Evolutionary conservation across 1,284 basidiomycete species (phyloP).

Genomic region (Fistulinella staudtii): DNA sequence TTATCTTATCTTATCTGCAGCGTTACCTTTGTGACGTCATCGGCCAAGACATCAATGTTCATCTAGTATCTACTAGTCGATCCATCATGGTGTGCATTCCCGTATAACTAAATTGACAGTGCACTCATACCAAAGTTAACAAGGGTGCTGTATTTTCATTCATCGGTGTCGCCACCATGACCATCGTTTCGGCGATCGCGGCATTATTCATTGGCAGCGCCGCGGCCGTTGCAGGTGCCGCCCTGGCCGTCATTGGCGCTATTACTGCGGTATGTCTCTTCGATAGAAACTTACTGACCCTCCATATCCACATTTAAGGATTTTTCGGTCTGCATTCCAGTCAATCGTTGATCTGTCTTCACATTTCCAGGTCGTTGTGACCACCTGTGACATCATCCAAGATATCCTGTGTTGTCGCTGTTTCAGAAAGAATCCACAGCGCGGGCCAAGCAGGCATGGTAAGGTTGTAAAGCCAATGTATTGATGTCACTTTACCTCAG

Average conservation of each 20-base stretch:
- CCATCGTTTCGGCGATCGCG: neutral
- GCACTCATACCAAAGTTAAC: too few relatives aligned
- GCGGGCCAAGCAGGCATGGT: too few relatives aligned
- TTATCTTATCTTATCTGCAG: too few relatives aligned
- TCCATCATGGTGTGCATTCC: neutral
- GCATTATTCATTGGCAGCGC: neutral
- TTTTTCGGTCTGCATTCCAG: neutral
- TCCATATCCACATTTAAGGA: neutral
- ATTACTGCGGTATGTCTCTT: neutral
- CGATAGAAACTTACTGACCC: too few relatives aligned
- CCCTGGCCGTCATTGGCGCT: neutral
- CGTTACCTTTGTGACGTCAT: too few relatives aligned
- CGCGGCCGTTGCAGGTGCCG: neutral
- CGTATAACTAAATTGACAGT: too few relatives aligned
- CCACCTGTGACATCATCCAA: neutral
- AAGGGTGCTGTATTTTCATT: neutral
- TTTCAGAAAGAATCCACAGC: too few relatives aligned
- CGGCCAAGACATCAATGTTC: too few relatives aligned
- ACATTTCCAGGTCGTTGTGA: neutral
- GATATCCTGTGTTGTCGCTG: neutral
- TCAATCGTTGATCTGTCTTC: too few relatives aligned
- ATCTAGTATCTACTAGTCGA: too few relatives aligned
- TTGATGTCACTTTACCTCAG: too few relatives aligned
- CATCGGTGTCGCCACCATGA: neutral
- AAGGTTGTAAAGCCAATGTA: too few relatives aligned